A percentile compares a stretch with the other conserved stretches of the same genome.
Conservation (phyloP, 2,329 filamentous ascomycete genomes). For the Penicillium sp. region DNA sequence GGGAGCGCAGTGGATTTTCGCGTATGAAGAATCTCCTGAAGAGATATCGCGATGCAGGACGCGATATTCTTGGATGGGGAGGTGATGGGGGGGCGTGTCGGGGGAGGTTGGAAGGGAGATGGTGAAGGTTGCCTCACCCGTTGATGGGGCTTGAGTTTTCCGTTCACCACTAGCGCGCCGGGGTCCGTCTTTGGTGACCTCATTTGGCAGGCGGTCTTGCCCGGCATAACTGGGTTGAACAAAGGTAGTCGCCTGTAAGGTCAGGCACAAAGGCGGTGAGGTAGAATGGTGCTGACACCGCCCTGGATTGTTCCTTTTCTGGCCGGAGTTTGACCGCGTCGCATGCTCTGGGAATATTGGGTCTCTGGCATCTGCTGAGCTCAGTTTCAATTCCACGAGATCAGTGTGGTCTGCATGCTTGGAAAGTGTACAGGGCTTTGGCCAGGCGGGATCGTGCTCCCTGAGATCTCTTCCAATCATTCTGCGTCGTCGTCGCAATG, state of each 20-base stretch:
- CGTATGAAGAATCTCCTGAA: constrained; percentile 24
- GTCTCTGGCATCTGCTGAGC: background rate
- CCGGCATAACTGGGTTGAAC: too few species aligned
- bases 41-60: constrained; percentile 40
- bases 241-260: too few species aligned
- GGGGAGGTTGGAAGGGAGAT: constrained; percentile 40
- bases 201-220: constrained; percentile 6
- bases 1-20: constrained; percentile 22
- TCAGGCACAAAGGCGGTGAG: too few species aligned
- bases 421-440: constrained; percentile 22
- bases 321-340: too few species aligned
- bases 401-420: constrained; percentile 22
- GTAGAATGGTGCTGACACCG: too few species aligned
- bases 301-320: too few species aligned
- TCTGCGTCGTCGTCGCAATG: constrained; percentile 44
- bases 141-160: constrained; percentile 40
- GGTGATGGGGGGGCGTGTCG: constrained; percentile 32
- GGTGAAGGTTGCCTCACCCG: constrained; percentile 38
- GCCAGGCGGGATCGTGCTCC: constrained; percentile 18
- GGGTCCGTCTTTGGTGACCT: constrained; percentile 19
- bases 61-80: constrained; percentile 35
- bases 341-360: background rate
- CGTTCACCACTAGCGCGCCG: constrained; percentile 22
- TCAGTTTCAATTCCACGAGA: background rate
- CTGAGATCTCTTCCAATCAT: background rate